Base-by-base conservation (phyloP, 2,329 filamentous ascomycete genomes). In the Aspergillus piperis region DNA sequence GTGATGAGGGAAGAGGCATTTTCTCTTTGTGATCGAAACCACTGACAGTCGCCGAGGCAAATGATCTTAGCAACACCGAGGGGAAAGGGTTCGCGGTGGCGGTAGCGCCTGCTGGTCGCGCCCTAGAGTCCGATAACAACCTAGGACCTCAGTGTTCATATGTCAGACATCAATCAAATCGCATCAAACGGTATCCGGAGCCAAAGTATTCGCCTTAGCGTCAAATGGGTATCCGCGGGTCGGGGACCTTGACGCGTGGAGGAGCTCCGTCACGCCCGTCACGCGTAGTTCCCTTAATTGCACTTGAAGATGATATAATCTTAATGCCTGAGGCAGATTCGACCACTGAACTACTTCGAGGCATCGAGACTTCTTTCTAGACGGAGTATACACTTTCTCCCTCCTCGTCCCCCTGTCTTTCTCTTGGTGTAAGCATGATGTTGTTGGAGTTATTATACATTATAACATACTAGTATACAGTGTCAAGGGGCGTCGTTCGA, bases 1-100 rank as follows among this genome's bases (percentile, higher is more conserved):
- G 72, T 10, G 75, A 76, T 49, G 75, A 73, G 42, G 68, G 66
- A 27, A 71, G 64, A 50, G 74, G 67, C 74, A 77, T 76, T 64
- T 61, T 49, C 15, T 64, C 60, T 54, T 32, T 21, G 10, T 17
- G 19, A 8, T 54, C 15, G 30, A 5, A 54, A 21, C 8, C 21
- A 17, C 23, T 36, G 52, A 2, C 38, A 17, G 11, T 27, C 13
- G 30, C 19, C 23, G 32, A 19, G 36, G 15, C 23, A 30, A 19
- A n/a, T 36, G 5, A 6, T 30, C 11, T 11, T 19, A 32, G 13
- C 38, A 21, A 19, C 17, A 41, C 51, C 25, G 38, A 27, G n/a
- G 15, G 15, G 38, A 13, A 44, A 23, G 39, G 25, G 8, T 17
- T 50, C 47, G 47, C 47, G 15, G 47, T 50, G 17, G 23, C 32